phyloP scores from a whole-genome alignment of 108 stramenopile genomes.

The Nitzschia putrida region DNA sequence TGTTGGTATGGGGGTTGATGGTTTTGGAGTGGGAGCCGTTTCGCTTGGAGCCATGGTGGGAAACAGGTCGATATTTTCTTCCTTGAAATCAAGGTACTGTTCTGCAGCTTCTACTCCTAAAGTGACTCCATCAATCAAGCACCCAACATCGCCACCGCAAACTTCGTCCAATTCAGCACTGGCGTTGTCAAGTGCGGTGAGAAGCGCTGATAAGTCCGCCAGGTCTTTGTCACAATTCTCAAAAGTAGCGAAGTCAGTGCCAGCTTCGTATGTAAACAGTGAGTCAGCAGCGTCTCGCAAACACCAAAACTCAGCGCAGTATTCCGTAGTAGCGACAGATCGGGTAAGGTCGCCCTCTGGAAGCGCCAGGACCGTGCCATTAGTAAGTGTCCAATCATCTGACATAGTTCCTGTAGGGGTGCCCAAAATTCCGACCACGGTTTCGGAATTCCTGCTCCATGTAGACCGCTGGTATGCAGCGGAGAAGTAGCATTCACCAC shows the following conservation, averaged over 20 bases:
- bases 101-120: not conserved
- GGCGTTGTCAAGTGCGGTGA: not conserved
- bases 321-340: not conserved
- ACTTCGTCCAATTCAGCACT: not conserved
- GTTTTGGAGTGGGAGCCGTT: no score
- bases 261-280: conserved; percentile 4
- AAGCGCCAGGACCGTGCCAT: no score
- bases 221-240: not conserved
- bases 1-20: no score
- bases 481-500: no score
- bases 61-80: not conserved
- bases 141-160: not conserved
- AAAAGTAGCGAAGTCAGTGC: not conserved
- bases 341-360: no score
- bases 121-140: not conserved
- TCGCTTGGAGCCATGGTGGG: no score
- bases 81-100: not conserved
- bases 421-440: no score
- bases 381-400: no score
- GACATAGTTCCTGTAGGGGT: no score
- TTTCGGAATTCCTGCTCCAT: no score
- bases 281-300: not conserved
- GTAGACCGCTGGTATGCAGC: no score
- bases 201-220: no score
- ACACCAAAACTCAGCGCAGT: not conserved